These are phyloP conservation scores for Claviceps quebecensis DNA, from an alignment of 2,329 filamentous ascomycete genomes.

Conservation along the genomic window DNA sequence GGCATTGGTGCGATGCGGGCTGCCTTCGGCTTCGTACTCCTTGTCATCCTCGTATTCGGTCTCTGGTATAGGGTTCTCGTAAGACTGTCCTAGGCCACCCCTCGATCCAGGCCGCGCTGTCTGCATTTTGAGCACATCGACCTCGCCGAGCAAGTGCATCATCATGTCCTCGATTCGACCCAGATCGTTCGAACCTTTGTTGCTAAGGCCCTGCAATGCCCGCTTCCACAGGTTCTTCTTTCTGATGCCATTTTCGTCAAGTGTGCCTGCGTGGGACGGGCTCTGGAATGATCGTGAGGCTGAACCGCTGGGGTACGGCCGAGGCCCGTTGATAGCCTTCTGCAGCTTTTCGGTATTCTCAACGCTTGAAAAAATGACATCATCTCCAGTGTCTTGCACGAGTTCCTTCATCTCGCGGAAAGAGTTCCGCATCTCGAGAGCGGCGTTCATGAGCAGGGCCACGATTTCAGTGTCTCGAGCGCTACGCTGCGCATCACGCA, in stretches of 20 bases:
- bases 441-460: slow-evolving; percentile 82
- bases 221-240: slow-evolving; percentile 88
- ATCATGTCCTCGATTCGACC: slow-evolving; percentile 84
- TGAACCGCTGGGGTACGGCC: slow-evolving; percentile 57
- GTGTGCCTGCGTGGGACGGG: slow-evolving; percentile 38
- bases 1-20: slow-evolving; percentile 50
- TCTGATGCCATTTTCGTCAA: slow-evolving; percentile 53
- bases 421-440: slow-evolving; percentile 91
- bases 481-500: slow-evolving; percentile 90
- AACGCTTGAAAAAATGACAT: slow-evolving; percentile 74
- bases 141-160: slow-evolving; percentile 79
- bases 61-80: slow-evolving; percentile 51
- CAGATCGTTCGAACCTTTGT: slow-evolving; percentile 78
- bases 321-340: slow-evolving; percentile 69
- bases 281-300: slow-evolving; percentile 45
- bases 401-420: slow-evolving; percentile 93
- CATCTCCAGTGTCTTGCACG: slow-evolving; percentile 71
- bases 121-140: slow-evolving; percentile 65
- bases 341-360: slow-evolving; percentile 79
- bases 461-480: slow-evolving; percentile 93
- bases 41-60: slow-evolving; percentile 52
- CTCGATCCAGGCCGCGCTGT: slow-evolving; percentile 27
- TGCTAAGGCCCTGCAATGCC: slow-evolving; percentile 79
- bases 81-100: slow-evolving; percentile 45
- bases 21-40: slow-evolving; percentile 77